Percentiles rank a stretch among this genome's conserved stretches.
Conservation (phyloP, 2,329 filamentous ascomycete genomes). For the Aspergillus nomiae region DNA sequence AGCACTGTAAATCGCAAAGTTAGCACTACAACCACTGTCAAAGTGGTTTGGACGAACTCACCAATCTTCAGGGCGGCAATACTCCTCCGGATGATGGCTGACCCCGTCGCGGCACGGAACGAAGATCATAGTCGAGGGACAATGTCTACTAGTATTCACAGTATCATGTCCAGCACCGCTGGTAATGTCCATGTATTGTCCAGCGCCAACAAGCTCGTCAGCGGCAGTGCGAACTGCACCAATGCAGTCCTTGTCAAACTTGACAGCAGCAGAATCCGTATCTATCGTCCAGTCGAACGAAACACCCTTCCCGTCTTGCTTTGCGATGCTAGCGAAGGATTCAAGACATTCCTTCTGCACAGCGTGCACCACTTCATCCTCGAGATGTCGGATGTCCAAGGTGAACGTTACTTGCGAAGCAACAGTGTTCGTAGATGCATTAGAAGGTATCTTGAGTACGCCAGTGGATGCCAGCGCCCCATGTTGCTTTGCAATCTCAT, state of each 20-base stretch:
- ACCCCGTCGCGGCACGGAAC: constrained; percentile 60
- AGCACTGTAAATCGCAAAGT: constrained; percentile 20
- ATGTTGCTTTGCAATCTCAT: constrained; percentile 60
- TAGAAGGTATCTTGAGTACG: constrained; percentile 61
- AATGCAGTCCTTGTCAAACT: constrained; percentile 66
- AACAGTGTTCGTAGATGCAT: constrained; percentile 68
- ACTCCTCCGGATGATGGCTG: constrained; percentile 62
- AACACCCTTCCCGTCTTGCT: constrained; percentile 53
- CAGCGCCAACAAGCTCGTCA: constrained; percentile 53
- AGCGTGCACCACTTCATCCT: constrained; percentile 55
- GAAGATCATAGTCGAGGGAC: constrained; percentile 66
- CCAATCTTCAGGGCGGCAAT: constrained; percentile 52
- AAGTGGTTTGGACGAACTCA: constrained; percentile 15
- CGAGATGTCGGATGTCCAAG: constrained; percentile 64
- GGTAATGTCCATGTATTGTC: constrained; percentile 52
- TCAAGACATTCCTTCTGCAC: constrained; percentile 57
- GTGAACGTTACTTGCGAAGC: constrained; percentile 65
- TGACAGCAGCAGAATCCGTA: constrained; percentile 57
- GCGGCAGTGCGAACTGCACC: constrained; percentile 60
- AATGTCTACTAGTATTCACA: constrained; percentile 57
- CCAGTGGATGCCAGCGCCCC: constrained; percentile 65
- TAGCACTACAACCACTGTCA: background rate
- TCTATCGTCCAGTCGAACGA: constrained; percentile 60
- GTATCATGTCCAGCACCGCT: constrained; percentile 63
- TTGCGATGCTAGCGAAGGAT: constrained; percentile 59